Base-by-base conservation (phyloP, 805 yeast genomes). In the Saturnispora besseyi region DNA sequence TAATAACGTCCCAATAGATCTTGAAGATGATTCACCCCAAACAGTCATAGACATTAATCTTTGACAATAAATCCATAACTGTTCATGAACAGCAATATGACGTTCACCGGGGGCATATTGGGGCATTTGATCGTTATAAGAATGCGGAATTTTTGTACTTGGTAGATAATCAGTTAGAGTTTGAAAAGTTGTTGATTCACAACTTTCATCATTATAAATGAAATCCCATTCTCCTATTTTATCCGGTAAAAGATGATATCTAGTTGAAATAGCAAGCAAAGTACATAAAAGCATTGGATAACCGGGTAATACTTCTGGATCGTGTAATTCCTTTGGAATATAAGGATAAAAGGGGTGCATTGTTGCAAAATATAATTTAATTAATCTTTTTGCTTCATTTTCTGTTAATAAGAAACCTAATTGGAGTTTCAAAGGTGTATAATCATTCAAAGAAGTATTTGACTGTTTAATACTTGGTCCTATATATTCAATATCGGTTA, bases 281-380 rank as follows among this genome's bases (percentile, higher is more conserved):
- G 96, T 82, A 62, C 93, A 84, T 29, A 89, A 64, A 40, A 90
- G 70, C 54, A 90, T 79, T 1, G 96, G 96, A 63, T 86, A 85
- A 4, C 82, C 82, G 0, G 89, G 82, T 32, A 90, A 66, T 6
- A 75, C 78, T 41, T 77, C 76, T 0, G 87, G 77, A 48, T 78
- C 73, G 45, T 82, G 90, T 37, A 89, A 62, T 54, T 84, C 86
- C 30, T 73, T 69, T 0, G 96, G 96, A 37, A 91, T 75, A 61
- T 82, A 86, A 1, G 97, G 97, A 67, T 85, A 90, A 63, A 80
- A 90, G 2, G 96, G 96, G 64, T 87, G 95, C 81, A 90, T 77
- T 3, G 88, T 78, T 4, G 78, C 64, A 62, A 87, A 87, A 64
- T 86, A 90, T 48, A 80, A 62, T 36, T 74, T 71, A 26, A 85